phyloP scores from a whole-genome alignment of 192 early-diverging fungal genomes.

The Entomortierella chlamydospora region DNA sequence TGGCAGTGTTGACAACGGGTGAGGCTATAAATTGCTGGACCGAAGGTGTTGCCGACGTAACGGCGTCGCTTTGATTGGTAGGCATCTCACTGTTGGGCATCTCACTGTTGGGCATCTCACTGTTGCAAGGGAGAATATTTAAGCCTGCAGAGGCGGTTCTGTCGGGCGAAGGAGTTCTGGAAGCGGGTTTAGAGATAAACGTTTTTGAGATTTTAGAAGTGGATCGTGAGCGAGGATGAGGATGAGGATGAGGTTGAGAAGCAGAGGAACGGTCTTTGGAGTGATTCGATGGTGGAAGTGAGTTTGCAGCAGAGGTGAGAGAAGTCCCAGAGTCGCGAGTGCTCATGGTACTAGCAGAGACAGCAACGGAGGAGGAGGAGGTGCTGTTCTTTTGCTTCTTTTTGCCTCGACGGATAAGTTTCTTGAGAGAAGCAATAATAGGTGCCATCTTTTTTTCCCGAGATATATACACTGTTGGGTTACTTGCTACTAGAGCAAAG shows the following conservation, averaged over 20 bases:
- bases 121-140: not conserved
- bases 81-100: too few relatives aligned
- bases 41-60: not conserved
- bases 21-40: not conserved
- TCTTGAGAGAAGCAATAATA: slow-evolving; percentile 61
- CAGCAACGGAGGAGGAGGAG: not conserved
- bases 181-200: slow-evolving; percentile 11
- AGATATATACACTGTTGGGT: not conserved
- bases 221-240: not conserved
- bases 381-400: not conserved
- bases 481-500: too few relatives aligned
- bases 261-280: not conserved
- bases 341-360: slow-evolving; percentile 11
- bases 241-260: too few relatives aligned
- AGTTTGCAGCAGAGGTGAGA: slow-evolving; percentile 1
- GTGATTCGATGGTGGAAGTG: not conserved
- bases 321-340: slow-evolving; percentile 37
- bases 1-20: not conserved
- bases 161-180: slow-evolving; percentile 19
- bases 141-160: slow-evolving; percentile 1
- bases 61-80: not conserved
- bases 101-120: not conserved
- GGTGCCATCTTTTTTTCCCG: slow-evolving; percentile 38
- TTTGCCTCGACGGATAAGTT: slow-evolving; percentile 62
- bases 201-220: slow-evolving; percentile 6